Conservation (phyloP, 2,329 filamentous ascomycete genomes). For the Neofusicoccum cordaticola region DNA sequence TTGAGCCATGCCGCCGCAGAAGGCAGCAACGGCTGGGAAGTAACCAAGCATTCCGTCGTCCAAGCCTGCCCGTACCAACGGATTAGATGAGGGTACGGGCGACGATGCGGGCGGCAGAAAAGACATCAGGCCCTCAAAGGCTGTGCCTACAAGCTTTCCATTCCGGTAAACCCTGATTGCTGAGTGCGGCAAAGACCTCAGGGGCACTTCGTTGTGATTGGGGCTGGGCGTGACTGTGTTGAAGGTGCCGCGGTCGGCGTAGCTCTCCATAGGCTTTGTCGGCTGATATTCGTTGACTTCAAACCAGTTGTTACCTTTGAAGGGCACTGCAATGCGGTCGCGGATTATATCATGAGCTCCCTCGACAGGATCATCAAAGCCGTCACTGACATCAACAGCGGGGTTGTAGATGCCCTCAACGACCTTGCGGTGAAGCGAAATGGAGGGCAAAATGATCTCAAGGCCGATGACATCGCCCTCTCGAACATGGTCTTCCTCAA, state of each 20-base stretch:
- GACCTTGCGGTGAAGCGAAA: slow-evolving; percentile 82
- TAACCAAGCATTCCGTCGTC: slow-evolving; percentile 96
- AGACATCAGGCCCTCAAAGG: slow-evolving; percentile 82
- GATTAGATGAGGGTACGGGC: slow-evolving; percentile 55
- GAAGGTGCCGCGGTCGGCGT: slow-evolving; percentile 47
- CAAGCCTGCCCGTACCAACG: slow-evolving; percentile 64
- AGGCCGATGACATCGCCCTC: slow-evolving; percentile 94
- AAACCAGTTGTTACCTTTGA: slow-evolving; percentile 91
- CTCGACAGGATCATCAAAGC: slow-evolving; percentile 54
- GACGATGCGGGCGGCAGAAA: slow-evolving; percentile 89
- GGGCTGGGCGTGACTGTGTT: slow-evolving; percentile 72
- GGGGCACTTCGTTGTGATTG: slow-evolving; percentile 68
- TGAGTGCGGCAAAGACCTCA: slow-evolving; percentile 83
- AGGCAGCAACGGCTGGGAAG: slow-evolving; percentile 89
- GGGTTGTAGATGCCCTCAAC: slow-evolving; percentile 86
- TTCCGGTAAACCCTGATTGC: slow-evolving; percentile 92
- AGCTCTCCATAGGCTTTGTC: slow-evolving; percentile 78
- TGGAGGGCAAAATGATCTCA: slow-evolving; percentile 84
- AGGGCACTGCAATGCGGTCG: slow-evolving; percentile 90
- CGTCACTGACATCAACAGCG: slow-evolving; percentile 66
- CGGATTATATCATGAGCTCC: slow-evolving; percentile 79
- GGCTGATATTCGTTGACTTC: slow-evolving; percentile 88
- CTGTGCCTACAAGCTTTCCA: slow-evolving; percentile 77
- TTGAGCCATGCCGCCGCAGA: slow-evolving; percentile 85
- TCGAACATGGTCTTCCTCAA: slow-evolving; percentile 70